Conservation (phyloP, 108 stramenopile species). For the Nitzschia inconspicua region DNA sequence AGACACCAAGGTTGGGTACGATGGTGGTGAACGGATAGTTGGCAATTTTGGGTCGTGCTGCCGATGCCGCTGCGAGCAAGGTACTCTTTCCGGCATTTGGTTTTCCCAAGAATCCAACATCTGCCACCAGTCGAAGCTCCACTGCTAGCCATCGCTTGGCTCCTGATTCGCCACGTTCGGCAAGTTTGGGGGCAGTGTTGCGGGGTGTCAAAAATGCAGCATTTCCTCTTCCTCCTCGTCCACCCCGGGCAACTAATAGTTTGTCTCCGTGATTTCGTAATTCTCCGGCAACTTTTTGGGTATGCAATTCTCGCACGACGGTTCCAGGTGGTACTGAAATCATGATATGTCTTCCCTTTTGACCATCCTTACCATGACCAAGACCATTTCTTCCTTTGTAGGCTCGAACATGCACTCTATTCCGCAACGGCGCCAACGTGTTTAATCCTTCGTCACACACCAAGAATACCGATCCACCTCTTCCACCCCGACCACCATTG, state of each 20-base stretch:
- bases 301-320: slow-evolving; percentile 84
- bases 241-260: slow-evolving; percentile 90
- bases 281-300: slow-evolving; percentile 88
- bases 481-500: slow-evolving; percentile 85
- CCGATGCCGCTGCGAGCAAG: slow-evolving; percentile 78
- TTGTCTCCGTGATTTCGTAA: slow-evolving; percentile 70
- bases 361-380: slow-evolving; percentile 83
- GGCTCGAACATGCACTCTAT: slow-evolving; percentile 80
- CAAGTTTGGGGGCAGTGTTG: slow-evolving; percentile 81
- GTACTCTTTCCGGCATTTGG: slow-evolving; percentile 99
- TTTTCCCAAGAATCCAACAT: slow-evolving; percentile 94
- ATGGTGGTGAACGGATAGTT: slow-evolving; percentile 98
- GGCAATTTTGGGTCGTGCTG: slow-evolving; percentile 94
- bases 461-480: slow-evolving; percentile 82
- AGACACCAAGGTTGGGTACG: slow-evolving; percentile 94
- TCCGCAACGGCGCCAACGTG: slow-evolving; percentile 81
- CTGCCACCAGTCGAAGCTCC: slow-evolving; percentile 93
- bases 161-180: slow-evolving; percentile 91
- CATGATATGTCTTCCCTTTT: slow-evolving; percentile 55
- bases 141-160: slow-evolving; percentile 84
- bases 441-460: slow-evolving; percentile 80
- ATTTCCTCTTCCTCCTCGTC: slow-evolving; percentile 94
- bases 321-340: slow-evolving; percentile 93
- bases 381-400: slow-evolving; percentile 76
- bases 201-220: slow-evolving; percentile 87